Base-by-base conservation (phyloP, 2,329 filamentous ascomycete genomes). In the Zymoseptoria ardabiliae region DNA sequence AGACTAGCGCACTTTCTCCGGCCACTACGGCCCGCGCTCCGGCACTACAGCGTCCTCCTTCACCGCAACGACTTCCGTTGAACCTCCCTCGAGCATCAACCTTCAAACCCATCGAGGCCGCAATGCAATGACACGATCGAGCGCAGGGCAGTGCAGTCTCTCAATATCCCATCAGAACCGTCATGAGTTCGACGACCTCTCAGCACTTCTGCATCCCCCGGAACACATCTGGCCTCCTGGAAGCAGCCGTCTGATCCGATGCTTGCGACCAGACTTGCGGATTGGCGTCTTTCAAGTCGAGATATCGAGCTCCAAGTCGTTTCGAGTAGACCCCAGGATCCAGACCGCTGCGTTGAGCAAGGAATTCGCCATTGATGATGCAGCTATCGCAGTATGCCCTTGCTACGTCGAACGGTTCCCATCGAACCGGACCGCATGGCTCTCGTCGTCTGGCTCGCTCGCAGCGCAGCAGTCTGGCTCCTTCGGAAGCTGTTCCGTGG, bases 381-480 rank as follows among this genome's bases (percentile, higher is more conserved):
- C 68, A 68, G 9, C 61, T 58, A 58, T 69, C 66, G 56, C 68
- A 69, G 55, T 64, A 66, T 1, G 59, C 61, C 53, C 66, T 60
- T 9, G 21, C 35, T 17, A 68, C 62, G 19, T 69, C 57, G 54
- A 59, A 65, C 21, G 28, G 63, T 22, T 58, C 35, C 64, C 65
- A 68, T 2, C 58, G 55, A 13, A 59, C 19, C 5, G 53, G 30
- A 13, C n/a, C 41, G 54, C 66, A 68, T 2, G 22, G 20, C 11
- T 53, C 55, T 13, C 23, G 41, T 9, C 20, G 21, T 19, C 54
- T 48, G 11, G 64, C 59, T 45, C 54, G 41, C 19, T 58, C 54
- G 56, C 68, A 68, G 11, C 55, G 58, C 6, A 21, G 21, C 10
- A 65, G 7, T 30, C 48, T 58, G 17, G 62, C 63, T 11, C 48